Evolutionary conservation across 73 alveolate species (phyloP).

Genomic region (Symbiodinium pilosum): DNA sequence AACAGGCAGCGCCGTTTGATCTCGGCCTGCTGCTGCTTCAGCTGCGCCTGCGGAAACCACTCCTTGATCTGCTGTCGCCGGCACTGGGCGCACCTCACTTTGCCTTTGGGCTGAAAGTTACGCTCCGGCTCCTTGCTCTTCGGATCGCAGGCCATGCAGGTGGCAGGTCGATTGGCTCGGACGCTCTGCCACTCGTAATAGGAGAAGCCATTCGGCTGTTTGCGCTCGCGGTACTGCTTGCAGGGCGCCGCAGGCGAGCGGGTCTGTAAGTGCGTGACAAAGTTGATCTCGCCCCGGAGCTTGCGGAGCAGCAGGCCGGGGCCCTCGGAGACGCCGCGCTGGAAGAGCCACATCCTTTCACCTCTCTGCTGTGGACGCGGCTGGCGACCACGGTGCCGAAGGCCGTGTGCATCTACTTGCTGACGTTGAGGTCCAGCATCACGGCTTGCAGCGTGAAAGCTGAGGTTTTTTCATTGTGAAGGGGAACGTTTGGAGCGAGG

Average conservation of each 20-base stretch:
- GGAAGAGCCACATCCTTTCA: slow-evolving; percentile 21
- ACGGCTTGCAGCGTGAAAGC: background rate
- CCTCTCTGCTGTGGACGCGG: slow-evolving; percentile 16
- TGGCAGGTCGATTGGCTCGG: background rate
- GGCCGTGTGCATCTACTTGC: background rate
- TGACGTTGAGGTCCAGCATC: slow-evolving; percentile 8
- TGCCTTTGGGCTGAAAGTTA: background rate
- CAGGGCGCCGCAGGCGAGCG: background rate
- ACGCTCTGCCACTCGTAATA: background rate
- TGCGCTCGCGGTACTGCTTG: background rate
- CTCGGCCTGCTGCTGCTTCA: background rate
- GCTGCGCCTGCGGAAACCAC: slow-evolving; percentile 35
- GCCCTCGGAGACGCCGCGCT: slow-evolving; percentile 18
- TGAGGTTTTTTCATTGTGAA: too few relatives aligned
- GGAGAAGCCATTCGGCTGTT: background rate
- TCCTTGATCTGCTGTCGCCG: background rate
- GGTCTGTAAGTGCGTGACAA: background rate
- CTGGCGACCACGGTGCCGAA: slow-evolving; percentile 29
- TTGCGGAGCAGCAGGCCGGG: background rate
- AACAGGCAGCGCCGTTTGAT: background rate
- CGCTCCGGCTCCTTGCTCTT: too few relatives aligned
- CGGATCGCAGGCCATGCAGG: background rate
- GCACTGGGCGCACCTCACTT: background rate
- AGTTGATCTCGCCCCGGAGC: background rate
- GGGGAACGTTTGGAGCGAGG: too few relatives aligned